Conservation (phyloP, 2,329 filamentous ascomycete species). For the Hypoxylon sp. region DNA sequence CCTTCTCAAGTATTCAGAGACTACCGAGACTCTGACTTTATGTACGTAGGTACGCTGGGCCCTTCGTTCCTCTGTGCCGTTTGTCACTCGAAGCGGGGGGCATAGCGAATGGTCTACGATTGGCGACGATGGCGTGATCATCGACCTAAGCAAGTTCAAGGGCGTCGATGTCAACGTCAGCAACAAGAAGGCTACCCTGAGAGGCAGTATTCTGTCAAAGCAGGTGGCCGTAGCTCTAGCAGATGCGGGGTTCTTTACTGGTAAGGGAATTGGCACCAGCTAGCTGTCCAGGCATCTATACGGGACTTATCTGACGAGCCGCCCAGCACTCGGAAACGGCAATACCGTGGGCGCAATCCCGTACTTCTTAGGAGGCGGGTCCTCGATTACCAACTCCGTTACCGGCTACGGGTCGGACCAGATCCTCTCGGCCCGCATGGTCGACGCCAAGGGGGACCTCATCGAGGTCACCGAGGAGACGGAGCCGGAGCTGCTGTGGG, state of each 20-base stretch:
- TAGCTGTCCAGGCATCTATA: no score
- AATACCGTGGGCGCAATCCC: slow-evolving; percentile 44
- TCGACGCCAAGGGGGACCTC: slow-evolving; percentile 42
- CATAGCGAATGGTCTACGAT: slow-evolving; percentile 33
- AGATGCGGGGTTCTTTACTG: slow-evolving; percentile 21
- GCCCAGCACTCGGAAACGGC: slow-evolving; percentile 40
- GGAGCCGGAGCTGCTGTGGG: slow-evolving; percentile 45
- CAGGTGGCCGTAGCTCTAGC: slow-evolving; percentile 17
- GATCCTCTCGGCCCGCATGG: slow-evolving; percentile 39
- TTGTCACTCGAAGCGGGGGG: slow-evolving; percentile 20
- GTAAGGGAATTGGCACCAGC: slow-evolving; percentile 16
- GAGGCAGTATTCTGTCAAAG: slow-evolving; percentile 11
- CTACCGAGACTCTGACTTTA: neutral
- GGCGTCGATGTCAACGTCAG: slow-evolving; percentile 35
- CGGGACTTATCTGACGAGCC: neutral
- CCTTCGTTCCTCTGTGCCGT: slow-evolving; percentile 10
- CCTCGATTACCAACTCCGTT: slow-evolving; percentile 20
- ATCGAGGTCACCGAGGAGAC: slow-evolving; percentile 37
- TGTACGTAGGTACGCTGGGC: neutral
- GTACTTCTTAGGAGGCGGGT: slow-evolving; percentile 34
- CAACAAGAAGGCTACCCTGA: slow-evolving; percentile 46
- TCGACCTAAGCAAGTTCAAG: slow-evolving; percentile 23
- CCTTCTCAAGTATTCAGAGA: neutral
- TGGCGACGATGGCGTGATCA: slow-evolving; percentile 22
- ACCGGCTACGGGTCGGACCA: slow-evolving; percentile 40